Conservation (phyloP, 495 filamentous ascomycete genomes). For the Xylaria scruposa region DNA sequence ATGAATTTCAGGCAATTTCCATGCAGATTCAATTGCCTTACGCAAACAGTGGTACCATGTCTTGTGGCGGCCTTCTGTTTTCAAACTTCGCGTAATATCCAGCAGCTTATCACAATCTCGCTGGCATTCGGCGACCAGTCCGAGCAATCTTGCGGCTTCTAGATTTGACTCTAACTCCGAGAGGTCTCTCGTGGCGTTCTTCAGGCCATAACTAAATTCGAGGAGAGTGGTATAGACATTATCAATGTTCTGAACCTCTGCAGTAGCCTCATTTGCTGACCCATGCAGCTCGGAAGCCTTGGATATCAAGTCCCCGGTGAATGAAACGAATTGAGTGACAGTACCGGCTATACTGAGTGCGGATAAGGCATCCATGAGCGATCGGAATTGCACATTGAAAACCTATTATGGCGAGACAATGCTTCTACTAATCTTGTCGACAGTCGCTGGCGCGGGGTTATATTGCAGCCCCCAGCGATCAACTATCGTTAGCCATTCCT, state of each 20-base stretch:
- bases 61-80: not conserved
- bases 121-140: slow-evolving; percentile 15
- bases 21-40: slow-evolving; percentile 15
- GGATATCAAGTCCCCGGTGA: slow-evolving; percentile 32
- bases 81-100: slow-evolving; percentile 10
- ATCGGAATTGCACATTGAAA: not conserved
- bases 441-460: slow-evolving; percentile 17
- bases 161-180: not conserved
- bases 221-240: slow-evolving; percentile 19
- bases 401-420: not conserved
- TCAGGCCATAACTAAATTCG: slow-evolving; percentile 28
- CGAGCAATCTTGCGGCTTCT: slow-evolving; percentile 7
- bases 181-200: slow-evolving; percentile 7
- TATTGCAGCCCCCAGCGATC: slow-evolving; percentile 1
- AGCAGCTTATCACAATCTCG: slow-evolving; percentile 10
- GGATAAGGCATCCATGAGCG: slow-evolving; percentile 37
- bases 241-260: slow-evolving; percentile 31
- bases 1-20: slow-evolving; percentile 15
- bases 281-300: slow-evolving; percentile 33
- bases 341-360: slow-evolving; percentile 40
- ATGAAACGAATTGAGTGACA: slow-evolving; percentile 42
- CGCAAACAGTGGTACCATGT: slow-evolving; percentile 6
- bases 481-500: slow-evolving; percentile 9
- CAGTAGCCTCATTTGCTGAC: slow-evolving; percentile 29
- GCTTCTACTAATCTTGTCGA: not conserved